phyloP scores from a whole-genome alignment of 257 asterid species.

The Solanum verrucosum region DNA sequence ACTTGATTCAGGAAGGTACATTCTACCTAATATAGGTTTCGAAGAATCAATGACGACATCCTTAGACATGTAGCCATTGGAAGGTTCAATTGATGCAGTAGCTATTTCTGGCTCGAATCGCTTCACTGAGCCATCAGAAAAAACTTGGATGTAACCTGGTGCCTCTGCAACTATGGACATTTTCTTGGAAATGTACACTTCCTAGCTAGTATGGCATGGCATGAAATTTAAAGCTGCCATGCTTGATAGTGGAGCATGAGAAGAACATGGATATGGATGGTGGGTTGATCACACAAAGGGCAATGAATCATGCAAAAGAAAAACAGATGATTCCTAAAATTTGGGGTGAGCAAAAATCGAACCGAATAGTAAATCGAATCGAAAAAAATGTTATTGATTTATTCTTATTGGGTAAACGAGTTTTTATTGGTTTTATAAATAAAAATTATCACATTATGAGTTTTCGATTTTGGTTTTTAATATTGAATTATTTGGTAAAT shows the following conservation, averaged over 20 bases:
- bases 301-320: not conserved
- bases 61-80: constrained; percentile 34
- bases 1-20: constrained; percentile 21
- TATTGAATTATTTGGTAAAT: too few relatives aligned
- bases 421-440: too few relatives aligned
- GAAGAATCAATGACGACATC: constrained; percentile 43
- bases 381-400: too few relatives aligned
- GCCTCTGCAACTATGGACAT: constrained; percentile 53
- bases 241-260: not conserved
- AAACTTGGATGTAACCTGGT: constrained; percentile 51
- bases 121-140: constrained; percentile 43
- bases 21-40: constrained; percentile 44
- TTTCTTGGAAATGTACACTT: not conserved
- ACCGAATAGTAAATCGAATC: too few relatives aligned
- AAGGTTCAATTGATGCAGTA: constrained; percentile 16
- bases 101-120: constrained; percentile 31
- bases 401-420: too few relatives aligned
- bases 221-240: not conserved
- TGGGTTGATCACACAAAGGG: not conserved
- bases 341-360: too few relatives aligned
- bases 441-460: too few relatives aligned
- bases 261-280: not conserved
- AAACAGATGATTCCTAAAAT: too few relatives aligned
- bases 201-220: not conserved
- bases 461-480: too few relatives aligned